A percentile compares a stretch with the other conserved stretches of the same genome.
Conservation (phyloP, 2,329 filamentous ascomycete genomes). For the Colletotrichum cuscutae region DNA sequence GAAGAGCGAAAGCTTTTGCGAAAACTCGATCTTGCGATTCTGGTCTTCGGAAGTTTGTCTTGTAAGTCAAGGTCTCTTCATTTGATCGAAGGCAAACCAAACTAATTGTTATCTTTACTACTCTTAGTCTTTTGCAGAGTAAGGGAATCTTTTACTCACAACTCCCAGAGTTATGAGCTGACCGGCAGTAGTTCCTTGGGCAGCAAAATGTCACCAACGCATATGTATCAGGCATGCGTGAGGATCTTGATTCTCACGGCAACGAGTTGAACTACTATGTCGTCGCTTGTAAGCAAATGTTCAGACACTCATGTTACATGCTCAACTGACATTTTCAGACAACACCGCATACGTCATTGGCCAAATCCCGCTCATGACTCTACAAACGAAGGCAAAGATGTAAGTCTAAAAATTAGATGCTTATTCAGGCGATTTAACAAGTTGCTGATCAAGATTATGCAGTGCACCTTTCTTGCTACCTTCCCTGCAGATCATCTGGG, state of each 20-base stretch:
- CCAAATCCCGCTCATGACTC: slow-evolving; percentile 45
- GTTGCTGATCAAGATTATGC: background rate
- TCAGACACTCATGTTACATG: rapidly evolving
- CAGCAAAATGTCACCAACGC: slow-evolving; percentile 41
- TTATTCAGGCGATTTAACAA: rapidly evolving
- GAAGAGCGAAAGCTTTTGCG: slow-evolving; percentile 40
- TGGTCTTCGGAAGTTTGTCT: slow-evolving; percentile 33
- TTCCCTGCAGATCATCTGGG: slow-evolving; percentile 39
- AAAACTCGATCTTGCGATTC: slow-evolving; percentile 41
- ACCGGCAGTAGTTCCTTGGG: slow-evolving; percentile 39
- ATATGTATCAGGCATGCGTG: slow-evolving; percentile 42
- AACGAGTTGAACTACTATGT: slow-evolving; percentile 41
- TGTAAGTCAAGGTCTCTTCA: slow-evolving; percentile 32
- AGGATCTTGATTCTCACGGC: slow-evolving; percentile 40
- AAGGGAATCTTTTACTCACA: background rate
- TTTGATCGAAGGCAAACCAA: background rate
- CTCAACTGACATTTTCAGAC: slow-evolving; percentile 29
- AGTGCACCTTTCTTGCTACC: slow-evolving; percentile 40
- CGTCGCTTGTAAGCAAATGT: slow-evolving; percentile 16
- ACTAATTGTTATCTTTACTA: background rate
- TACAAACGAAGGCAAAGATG: slow-evolving; percentile 42
- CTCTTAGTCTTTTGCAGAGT: slow-evolving; percentile 29
- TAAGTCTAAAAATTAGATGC: background rate
- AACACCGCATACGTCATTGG: slow-evolving; percentile 40
- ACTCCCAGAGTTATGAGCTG: background rate